Conservation (phyloP, 345 rosid species). For the Erodium maritimum region DNA sequence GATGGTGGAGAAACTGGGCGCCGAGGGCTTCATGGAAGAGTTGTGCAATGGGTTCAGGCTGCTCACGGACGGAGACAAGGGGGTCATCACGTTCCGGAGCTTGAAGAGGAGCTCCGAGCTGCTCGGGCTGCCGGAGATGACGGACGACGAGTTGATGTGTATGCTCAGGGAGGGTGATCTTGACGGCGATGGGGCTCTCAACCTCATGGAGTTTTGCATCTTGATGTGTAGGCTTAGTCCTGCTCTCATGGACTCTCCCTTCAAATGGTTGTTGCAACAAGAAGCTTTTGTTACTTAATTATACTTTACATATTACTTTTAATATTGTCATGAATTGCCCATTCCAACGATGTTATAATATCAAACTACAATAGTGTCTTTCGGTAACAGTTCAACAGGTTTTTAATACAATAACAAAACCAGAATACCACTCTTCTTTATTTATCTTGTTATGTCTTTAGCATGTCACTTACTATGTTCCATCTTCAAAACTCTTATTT, state of each 20-base stretch:
- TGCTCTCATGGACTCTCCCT: slow-evolving; percentile 30
- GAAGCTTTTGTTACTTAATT: too few species aligned
- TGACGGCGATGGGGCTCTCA: slow-evolving; percentile 45
- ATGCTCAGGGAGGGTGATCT: slow-evolving; percentile 52
- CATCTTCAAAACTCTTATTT: too few species aligned
- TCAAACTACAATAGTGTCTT: too few species aligned
- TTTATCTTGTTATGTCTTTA: too few species aligned
- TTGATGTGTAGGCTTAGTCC: slow-evolving; percentile 62
- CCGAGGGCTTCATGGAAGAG: slow-evolving; percentile 51
- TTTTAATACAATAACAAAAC: too few species aligned
- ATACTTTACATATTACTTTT: too few species aligned
- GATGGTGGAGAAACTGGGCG: slow-evolving; percentile 42
- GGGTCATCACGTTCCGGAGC: slow-evolving; percentile 40
- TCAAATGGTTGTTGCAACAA: slow-evolving; percentile 18
- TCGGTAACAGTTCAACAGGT: too few species aligned
- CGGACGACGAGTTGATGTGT: slow-evolving; percentile 30
- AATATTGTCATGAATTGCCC: too few species aligned
- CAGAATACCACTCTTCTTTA: too few species aligned
- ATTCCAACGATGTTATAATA: too few species aligned
- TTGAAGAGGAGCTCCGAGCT: slow-evolving; percentile 28
- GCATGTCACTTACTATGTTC: too few species aligned
- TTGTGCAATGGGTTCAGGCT: slow-evolving; percentile 37
- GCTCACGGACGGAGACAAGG: slow-evolving; percentile 36
- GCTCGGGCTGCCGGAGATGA: slow-evolving; percentile 40
- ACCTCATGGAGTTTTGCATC: slow-evolving; percentile 44